These are phyloP conservation scores for Tricholoma flavovirens DNA, from an alignment of 768 basidiomycete species.

Conservation along the genomic window DNA sequence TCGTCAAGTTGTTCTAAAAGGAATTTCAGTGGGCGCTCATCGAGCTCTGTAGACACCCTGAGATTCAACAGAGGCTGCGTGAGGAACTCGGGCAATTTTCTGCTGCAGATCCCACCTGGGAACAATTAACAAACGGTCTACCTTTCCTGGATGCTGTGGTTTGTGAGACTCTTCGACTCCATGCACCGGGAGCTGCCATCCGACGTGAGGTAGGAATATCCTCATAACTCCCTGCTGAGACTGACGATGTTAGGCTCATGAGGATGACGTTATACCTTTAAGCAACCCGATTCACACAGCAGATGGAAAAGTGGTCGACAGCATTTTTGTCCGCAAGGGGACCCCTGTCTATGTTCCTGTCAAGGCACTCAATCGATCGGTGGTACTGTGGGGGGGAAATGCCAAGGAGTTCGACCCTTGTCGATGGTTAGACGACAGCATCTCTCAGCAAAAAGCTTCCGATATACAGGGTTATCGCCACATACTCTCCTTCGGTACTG, in stretches of 20 bases:
- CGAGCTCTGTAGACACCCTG: too few species aligned
- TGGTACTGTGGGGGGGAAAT: slow-evolving; percentile 54
- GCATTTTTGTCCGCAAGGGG: too few species aligned
- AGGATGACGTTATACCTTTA: too few species aligned
- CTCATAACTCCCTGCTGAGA: too few species aligned
- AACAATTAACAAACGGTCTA: slow-evolving; percentile 32
- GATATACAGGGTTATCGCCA: slow-evolving; percentile 46
- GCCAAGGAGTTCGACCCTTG: slow-evolving; percentile 56
- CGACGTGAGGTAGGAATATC: too few species aligned
- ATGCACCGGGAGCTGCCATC: too few species aligned
- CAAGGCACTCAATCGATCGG: slow-evolving; percentile 42
- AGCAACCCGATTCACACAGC: too few species aligned
- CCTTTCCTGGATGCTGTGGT: slow-evolving; percentile 53
- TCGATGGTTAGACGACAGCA: slow-evolving; percentile 47
- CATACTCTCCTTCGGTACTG: slow-evolving; percentile 47
- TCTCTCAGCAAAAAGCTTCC: slow-evolving; percentile 21
- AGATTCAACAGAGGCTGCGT: neutral
- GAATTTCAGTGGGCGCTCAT: too few species aligned
- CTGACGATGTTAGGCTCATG: too few species aligned
- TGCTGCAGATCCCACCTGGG: too few species aligned
- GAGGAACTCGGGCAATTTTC: slow-evolving; percentile 31
- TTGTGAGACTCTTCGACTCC: slow-evolving; percentile 32
- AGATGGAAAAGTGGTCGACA: too few species aligned
- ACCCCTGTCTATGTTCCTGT: slow-evolving; percentile 15
- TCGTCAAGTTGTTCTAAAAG: too few species aligned